Evolutionary conservation across 2,329 filamentous ascomycete genomes (phyloP).

Genomic region (Didymosphaeria variabile): DNA sequence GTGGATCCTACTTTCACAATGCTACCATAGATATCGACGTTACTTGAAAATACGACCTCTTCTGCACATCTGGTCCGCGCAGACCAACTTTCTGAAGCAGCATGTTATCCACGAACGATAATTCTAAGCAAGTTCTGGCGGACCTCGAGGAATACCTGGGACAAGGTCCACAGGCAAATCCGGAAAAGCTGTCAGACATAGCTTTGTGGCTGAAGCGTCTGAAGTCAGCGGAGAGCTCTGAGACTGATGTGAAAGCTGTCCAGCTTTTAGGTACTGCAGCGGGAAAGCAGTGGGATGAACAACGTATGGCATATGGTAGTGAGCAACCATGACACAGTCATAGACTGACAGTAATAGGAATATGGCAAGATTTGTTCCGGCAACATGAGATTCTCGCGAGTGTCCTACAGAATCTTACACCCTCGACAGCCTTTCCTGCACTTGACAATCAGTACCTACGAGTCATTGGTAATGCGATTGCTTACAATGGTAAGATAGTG

Average conservation of each 20-base stretch:
- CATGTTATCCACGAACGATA: constrained; percentile 30
- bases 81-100: constrained; percentile 7
- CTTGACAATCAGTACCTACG: constrained; percentile 47
- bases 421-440: constrained; percentile 23
- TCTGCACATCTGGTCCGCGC: background rate
- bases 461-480: constrained; percentile 50
- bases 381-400: constrained; percentile 40
- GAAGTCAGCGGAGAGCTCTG: constrained; percentile 17
- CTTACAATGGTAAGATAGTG: constrained; percentile 43
- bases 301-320: constrained; percentile 30
- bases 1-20: background rate
- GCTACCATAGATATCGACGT: background rate
- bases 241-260: constrained; percentile 28
- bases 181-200: constrained; percentile 27
- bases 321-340: background rate
- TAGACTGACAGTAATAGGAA: constrained; percentile 40
- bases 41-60: background rate
- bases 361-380: constrained; percentile 41
- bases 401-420: constrained; percentile 37
- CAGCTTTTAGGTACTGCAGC: constrained; percentile 45
- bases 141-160: constrained; percentile 28
- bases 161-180: constrained; percentile 23
- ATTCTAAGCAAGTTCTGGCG: constrained; percentile 28
- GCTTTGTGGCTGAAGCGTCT: constrained; percentile 27
- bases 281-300: constrained; percentile 28